Base-by-base conservation (phyloP, 1,284 basidiomycete genomes). In the Rhodotorula sp. region DNA sequence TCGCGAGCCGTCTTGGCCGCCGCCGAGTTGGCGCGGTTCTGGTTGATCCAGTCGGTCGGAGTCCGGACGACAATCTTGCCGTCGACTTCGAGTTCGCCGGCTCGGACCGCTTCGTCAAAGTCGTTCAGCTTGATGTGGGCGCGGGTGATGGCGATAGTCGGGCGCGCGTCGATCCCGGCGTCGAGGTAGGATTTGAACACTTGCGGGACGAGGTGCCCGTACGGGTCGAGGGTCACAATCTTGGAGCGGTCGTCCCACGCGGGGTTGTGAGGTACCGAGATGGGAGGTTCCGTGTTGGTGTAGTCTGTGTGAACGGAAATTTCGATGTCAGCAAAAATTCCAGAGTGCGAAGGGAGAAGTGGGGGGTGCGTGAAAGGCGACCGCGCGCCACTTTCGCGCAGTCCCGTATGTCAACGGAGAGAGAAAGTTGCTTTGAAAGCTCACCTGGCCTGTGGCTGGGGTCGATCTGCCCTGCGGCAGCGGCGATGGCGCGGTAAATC, bases 211-310 rank as follows among this genome's bases (percentile, higher is more conserved):
- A 97, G 84, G 79, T 97, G 95, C 4, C 95, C 95, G 87, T 89
- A 97, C 0, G 95, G 95, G 80, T 98, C 95, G 80, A 98, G 90
- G 2, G 90, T 89, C 47, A 97, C 93, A 79, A 98, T 97, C 86
- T 93, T 94, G 77, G 79, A 81, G 3, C 87, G 85, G 76, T 91
- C 89, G 69, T 84, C 88, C 94, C 95, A 98, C 4, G 88, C 82
- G 0, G 90, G 87, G 76, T 92, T 89, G 21, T 89, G 90, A 6
- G 89, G 89, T 73, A 97, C 89, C 15, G 86, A 83, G 48, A 97
- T 88, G 0, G 93, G 91, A 0, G 95, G 95, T 81, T 97, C 90
- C 0, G 95, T 97, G 80, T 90, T 87, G 67, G 86, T 85, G 81
- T 91, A 93, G 79, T 94, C 90, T 57, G 48, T 19, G 28, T 28